Percentiles rank a stretch among this genome's conserved stretches.
These are phyloP conservation scores for Trichoderma guizhouense DNA, from an alignment of 2,329 filamentous ascomycete species.

Conservation along the genomic window DNA sequence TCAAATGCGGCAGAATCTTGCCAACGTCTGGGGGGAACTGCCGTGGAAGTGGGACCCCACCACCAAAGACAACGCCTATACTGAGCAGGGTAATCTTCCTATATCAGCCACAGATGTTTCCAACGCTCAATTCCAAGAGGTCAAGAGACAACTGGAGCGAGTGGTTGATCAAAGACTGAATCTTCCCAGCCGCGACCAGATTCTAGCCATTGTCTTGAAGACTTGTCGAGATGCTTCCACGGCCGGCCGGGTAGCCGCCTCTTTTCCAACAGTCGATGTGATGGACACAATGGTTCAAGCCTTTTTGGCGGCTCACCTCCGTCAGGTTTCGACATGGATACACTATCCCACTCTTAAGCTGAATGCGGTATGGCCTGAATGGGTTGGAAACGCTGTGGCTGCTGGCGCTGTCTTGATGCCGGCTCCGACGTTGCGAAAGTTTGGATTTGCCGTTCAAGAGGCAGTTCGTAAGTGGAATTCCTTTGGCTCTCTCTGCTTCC, in stretches of 20 bases:
- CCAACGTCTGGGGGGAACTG: constrained; percentile 48
- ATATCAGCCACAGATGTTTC: constrained; percentile 39
- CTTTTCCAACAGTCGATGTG: constrained; percentile 59
- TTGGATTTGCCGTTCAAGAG: constrained; percentile 56
- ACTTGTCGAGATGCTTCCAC: constrained; percentile 51
- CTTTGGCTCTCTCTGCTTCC: not conserved
- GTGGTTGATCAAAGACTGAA: constrained; percentile 45
- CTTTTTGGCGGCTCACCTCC: constrained; percentile 54
- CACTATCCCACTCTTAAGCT: constrained; percentile 59
- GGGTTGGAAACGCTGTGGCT: constrained; percentile 57
- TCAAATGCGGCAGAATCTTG: constrained; percentile 46
- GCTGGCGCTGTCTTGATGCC: constrained; percentile 59
- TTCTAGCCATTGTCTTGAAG: constrained; percentile 61
- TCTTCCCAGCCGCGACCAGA: constrained; percentile 53
- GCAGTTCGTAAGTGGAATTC: constrained; percentile 41
- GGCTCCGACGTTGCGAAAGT: constrained; percentile 55
- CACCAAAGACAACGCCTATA: constrained; percentile 42
- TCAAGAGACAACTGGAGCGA: constrained; percentile 36
- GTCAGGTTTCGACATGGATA: constrained; percentile 58
- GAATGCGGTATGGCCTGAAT: constrained; percentile 54
- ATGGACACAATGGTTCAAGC: constrained; percentile 61
- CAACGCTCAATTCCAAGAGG: constrained; percentile 38
- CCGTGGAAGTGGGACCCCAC: constrained; percentile 51
- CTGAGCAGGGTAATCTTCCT: constrained; percentile 45
- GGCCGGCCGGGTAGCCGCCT: constrained; percentile 52